Evolutionary conservation across 805 yeast genomes (phyloP).

Genomic region (Starmerella apis): DNA sequence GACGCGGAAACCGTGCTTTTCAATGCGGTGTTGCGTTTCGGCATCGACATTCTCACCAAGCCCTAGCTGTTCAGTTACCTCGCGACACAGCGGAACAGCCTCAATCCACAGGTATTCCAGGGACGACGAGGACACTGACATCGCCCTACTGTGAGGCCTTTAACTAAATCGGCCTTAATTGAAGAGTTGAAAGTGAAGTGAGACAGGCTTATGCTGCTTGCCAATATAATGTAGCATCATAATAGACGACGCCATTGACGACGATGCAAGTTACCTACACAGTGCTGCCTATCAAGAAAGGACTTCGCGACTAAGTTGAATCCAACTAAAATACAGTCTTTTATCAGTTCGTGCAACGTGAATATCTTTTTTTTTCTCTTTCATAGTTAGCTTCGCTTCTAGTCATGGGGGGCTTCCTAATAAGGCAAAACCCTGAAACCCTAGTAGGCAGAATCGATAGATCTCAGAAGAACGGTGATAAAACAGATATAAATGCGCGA

Average conservation of each 20-base stretch:
- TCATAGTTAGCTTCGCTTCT: no score
- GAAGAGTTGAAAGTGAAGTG: background rate
- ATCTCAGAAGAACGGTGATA: background rate
- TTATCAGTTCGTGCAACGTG: no score
- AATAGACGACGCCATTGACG: no score
- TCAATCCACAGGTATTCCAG: slow-evolving; percentile 64
- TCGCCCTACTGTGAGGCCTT: slow-evolving; percentile 6
- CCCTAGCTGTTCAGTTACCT: slow-evolving; percentile 45
- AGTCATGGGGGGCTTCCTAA: slow-evolving; percentile 3
- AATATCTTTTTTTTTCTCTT: no score
- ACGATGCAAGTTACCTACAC: background rate
- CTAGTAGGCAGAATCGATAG: background rate
- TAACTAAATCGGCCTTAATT: background rate
- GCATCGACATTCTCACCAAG: slow-evolving; percentile 31
- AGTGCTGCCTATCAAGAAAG: no score
- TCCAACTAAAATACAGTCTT: no score
- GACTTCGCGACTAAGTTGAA: no score
- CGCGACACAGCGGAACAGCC: slow-evolving; percentile 58
- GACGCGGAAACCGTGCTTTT: slow-evolving; percentile 57
- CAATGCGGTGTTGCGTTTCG: slow-evolving; percentile 50
- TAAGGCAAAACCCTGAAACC: slow-evolving; percentile 1
- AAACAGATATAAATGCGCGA: background rate
- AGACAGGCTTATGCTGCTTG: background rate
- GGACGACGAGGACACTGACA: slow-evolving; percentile 29
- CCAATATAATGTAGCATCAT: background rate